phyloP scores from a whole-genome alignment of 805 yeast species.

The Citeromyces nyonsensis region DNA sequence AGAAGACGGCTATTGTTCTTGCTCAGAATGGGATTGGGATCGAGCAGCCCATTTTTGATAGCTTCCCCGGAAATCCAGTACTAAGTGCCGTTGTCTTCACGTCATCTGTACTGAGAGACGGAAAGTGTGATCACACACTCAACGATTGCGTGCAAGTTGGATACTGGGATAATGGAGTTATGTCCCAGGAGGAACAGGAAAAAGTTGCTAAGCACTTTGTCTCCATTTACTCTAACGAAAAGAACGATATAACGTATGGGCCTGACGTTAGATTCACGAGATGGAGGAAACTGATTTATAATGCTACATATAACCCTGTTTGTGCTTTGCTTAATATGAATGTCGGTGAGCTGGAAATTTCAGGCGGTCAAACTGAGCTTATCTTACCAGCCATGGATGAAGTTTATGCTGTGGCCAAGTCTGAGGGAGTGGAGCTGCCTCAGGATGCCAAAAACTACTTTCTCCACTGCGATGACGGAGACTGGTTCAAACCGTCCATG shows the following conservation, averaged over 20 bases:
- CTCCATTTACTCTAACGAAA: conserved; percentile 24
- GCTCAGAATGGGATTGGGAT: conserved; percentile 24
- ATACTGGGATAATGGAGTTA: conserved; percentile 26
- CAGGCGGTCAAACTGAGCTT: conserved; percentile 24
- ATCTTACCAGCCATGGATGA: conserved; percentile 55
- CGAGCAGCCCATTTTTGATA: conserved; percentile 17
- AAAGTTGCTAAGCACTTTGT: conserved; percentile 26
- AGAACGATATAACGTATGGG: conserved; percentile 23
- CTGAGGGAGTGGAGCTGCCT: conserved; percentile 47
- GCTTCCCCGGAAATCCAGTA: conserved; percentile 15
- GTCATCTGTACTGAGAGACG: conserved; percentile 38
- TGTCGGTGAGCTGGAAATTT: conserved; percentile 32
- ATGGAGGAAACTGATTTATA: conserved; percentile 57
- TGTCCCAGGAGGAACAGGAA: conserved; percentile 14
- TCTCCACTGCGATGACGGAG: conserved; percentile 42
- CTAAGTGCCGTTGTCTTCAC: conserved; percentile 24
- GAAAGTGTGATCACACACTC: conserved; percentile 27
- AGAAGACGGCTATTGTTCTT: conserved; percentile 13
- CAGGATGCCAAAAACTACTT: conserved; percentile 28
- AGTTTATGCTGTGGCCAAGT: conserved; percentile 45
- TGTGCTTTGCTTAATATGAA: conserved; percentile 45
- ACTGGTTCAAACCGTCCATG: conserved; percentile 60
- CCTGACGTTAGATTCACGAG: conserved; percentile 34
- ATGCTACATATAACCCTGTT: conserved; percentile 49
- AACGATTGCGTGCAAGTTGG: conserved; percentile 38